phyloP scores from a whole-genome alignment of 257 asterid genomes.

The Solanum ossicruentum region DNA sequence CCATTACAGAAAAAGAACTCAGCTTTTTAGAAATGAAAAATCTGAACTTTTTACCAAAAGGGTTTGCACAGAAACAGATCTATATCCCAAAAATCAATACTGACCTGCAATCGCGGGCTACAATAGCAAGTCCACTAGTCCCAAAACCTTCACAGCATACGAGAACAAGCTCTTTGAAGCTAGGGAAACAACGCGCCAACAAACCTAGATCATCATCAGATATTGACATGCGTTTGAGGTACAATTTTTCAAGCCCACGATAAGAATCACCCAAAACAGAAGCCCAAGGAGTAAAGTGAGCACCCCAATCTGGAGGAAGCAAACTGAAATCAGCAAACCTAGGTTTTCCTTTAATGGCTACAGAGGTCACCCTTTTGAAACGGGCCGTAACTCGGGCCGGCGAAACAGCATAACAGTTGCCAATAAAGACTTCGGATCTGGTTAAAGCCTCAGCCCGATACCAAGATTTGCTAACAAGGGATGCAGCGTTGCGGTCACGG shows the following conservation, averaged over 20 bases:
- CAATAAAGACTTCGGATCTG: slow-evolving; percentile 42
- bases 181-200: slow-evolving; percentile 20
- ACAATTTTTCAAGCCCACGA: slow-evolving; percentile 28
- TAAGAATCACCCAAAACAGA: slow-evolving; percentile 17
- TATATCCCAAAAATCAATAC: background rate
- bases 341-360: slow-evolving; percentile 34
- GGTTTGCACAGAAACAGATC: background rate
- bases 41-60: background rate
- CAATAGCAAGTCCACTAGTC: slow-evolving; percentile 32
- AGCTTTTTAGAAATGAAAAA: background rate
- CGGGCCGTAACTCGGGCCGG: slow-evolving; percentile 29
- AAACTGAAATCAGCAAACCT: slow-evolving; percentile 42
- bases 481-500: slow-evolving; percentile 41
- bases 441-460: slow-evolving; percentile 34
- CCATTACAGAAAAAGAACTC: background rate
- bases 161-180: slow-evolving; percentile 25
- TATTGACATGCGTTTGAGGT: slow-evolving; percentile 31
- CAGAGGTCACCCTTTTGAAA: slow-evolving; percentile 22
- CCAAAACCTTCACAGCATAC: slow-evolving; percentile 47
- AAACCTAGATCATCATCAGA: slow-evolving; percentile 27
- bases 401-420: slow-evolving; percentile 37
- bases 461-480: slow-evolving; percentile 44
- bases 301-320: slow-evolving; percentile 41
- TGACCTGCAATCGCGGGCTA: slow-evolving; percentile 41
- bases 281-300: slow-evolving; percentile 29